phyloP scores from a whole-genome alignment of 441 rosid species.

The Populus trichocarpa region DNA sequence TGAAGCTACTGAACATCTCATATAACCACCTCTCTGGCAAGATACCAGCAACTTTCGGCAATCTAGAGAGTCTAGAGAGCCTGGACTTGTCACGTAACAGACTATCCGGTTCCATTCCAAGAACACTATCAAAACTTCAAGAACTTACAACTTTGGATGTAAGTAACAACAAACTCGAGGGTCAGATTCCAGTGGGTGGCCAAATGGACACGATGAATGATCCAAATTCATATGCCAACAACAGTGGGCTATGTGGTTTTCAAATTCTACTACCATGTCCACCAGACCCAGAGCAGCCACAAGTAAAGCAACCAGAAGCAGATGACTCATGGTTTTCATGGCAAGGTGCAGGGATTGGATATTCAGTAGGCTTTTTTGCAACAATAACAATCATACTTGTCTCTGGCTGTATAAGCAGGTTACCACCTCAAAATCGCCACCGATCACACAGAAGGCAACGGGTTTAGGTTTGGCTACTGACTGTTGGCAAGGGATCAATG shows the following conservation, averaged over 20 bases:
- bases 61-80: conserved; percentile 20
- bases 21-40: conserved; percentile 20
- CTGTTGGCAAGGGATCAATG: background rate
- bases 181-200: conserved; percentile 32
- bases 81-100: conserved; percentile 39
- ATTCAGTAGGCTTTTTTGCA: conserved; percentile 14
- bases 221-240: conserved; percentile 25
- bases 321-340: conserved; percentile 30
- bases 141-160: conserved; percentile 26
- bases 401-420: background rate
- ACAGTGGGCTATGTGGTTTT: conserved; percentile 31
- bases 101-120: conserved; percentile 26
- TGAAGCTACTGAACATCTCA: conserved; percentile 27
- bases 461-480: background rate
- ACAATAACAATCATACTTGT: conserved; percentile 9
- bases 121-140: conserved; percentile 22
- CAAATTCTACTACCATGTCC: conserved; percentile 30
- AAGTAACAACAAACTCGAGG: conserved; percentile 28
- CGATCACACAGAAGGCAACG: background rate
- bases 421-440: conserved; percentile 9
- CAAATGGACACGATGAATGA: conserved; percentile 35
- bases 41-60: conserved; percentile 27
- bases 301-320: conserved; percentile 3
- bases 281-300: conserved; percentile 10
- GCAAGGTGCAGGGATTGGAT: conserved; percentile 25